A percentile compares a stretch with the other conserved stretches of the same genome.
These are phyloP conservation scores for Fusarium solani-melongenae DNA, from an alignment of 2,329 filamentous ascomycete genomes.

Conservation along the genomic window DNA sequence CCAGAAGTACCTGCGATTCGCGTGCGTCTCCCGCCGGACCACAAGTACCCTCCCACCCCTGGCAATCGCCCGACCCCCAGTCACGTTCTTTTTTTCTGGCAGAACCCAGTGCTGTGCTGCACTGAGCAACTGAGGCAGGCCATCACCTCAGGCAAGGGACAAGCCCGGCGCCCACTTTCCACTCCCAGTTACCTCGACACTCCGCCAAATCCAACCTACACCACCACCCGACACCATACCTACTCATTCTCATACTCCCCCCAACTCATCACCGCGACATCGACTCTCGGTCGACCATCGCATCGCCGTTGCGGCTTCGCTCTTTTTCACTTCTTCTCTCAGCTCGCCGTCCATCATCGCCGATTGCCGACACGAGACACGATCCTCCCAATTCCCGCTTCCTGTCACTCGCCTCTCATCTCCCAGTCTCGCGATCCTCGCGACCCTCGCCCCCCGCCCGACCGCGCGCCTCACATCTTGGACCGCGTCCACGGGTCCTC, in stretches of 20 bases:
- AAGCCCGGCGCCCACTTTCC: constrained; percentile 40
- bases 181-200: constrained; percentile 41
- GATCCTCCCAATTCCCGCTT: constrained; percentile 36
- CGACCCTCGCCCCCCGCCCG: constrained; percentile 36
- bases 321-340: constrained; percentile 16
- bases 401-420: constrained; percentile 30
- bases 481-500: constrained; percentile 40
- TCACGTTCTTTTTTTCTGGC: constrained; percentile 35
- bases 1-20: constrained; percentile 21
- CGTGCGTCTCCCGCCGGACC: constrained; percentile 1
- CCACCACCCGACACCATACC: constrained; percentile 33
- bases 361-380: constrained; percentile 34
- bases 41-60: constrained; percentile 37
- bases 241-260: constrained; percentile 12
- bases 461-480: constrained; percentile 40
- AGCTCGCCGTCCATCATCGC: constrained; percentile 22
- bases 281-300: constrained; percentile 35
- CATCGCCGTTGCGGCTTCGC: constrained; percentile 27
- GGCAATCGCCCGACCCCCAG: constrained; percentile 30
- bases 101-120: not conserved
- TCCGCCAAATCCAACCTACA: constrained; percentile 40
- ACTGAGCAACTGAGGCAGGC: constrained; percentile 18
- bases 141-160: constrained; percentile 36
- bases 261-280: constrained; percentile 39
- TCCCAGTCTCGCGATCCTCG: constrained; percentile 39